Percentiles rank a stretch among this genome's conserved stretches.
Conservation (phyloP, 2,329 filamentous ascomycete genomes). For the Pseudogymnoascus sp. region DNA sequence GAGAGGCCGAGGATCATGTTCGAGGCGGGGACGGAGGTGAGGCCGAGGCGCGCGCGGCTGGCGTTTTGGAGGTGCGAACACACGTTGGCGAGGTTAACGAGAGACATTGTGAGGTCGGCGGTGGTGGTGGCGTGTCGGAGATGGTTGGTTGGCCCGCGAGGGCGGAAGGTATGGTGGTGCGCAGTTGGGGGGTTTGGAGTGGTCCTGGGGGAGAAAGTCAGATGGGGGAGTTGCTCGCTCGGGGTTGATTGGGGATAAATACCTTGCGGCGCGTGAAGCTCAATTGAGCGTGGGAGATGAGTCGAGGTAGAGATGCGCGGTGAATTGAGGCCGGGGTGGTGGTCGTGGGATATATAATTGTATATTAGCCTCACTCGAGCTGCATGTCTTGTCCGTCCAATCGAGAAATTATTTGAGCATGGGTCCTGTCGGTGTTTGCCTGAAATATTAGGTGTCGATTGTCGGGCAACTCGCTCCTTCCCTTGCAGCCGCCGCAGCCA, state of each 20-base stretch:
- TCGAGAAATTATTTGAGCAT: background rate
- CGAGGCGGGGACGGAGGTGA: conserved; percentile 60
- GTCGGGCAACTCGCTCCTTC: background rate
- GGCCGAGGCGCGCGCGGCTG: conserved; percentile 57
- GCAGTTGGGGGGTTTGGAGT: background rate
- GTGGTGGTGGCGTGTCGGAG: background rate
- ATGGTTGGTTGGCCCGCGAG: background rate
- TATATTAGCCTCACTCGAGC: background rate
- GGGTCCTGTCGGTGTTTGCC: background rate
- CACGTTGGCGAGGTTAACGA: conserved; percentile 60
- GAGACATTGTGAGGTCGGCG: conserved; percentile 47
- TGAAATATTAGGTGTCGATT: background rate
- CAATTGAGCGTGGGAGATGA: background rate
- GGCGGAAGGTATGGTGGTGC: background rate
- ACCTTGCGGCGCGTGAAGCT: background rate
- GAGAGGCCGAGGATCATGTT: conserved; percentile 57
- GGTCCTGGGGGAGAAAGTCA: background rate
- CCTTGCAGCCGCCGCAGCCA: background rate
- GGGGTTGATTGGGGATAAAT: background rate
- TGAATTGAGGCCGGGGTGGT: background rate
- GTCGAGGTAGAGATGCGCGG: background rate
- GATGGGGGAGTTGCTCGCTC: background rate
- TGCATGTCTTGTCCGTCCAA: background rate
- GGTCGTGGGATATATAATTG: background rate
- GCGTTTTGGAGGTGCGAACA: conserved; percentile 70